Percentiles rank a stretch among this genome's conserved stretches.
These are phyloP conservation scores for Fusarium lyarnte DNA, from an alignment of 2,329 filamentous ascomycete species.

Conservation along the genomic window DNA sequence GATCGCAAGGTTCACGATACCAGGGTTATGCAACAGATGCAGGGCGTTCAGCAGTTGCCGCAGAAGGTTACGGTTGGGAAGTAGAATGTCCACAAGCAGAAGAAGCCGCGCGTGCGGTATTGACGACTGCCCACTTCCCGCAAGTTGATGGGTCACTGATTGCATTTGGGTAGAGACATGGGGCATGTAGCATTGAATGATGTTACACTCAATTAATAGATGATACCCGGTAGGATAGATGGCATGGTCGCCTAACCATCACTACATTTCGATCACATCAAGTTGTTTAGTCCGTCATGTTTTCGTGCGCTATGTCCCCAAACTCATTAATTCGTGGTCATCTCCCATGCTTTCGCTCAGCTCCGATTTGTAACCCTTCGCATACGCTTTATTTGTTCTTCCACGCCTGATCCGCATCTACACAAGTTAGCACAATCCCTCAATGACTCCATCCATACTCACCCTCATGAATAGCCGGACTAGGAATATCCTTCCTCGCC, in stretches of 20 bases:
- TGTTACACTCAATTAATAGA: not conserved
- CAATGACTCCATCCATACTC: not conserved
- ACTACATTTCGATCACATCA: not conserved
- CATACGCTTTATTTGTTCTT: not conserved
- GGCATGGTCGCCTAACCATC: not conserved
- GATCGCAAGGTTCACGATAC: slow-evolving; percentile 66
- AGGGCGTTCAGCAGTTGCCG: slow-evolving; percentile 51
- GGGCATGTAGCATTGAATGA: not conserved
- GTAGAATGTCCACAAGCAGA: slow-evolving; percentile 3
- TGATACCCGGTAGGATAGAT: slow-evolving; percentile 25
- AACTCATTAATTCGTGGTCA: rapidly evolving
- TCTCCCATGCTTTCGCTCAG: rapidly evolving
- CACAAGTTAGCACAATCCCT: not conserved
- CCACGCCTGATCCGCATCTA: slow-evolving; percentile 41
- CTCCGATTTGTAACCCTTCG: rapidly evolving
- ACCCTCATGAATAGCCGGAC: slow-evolving; percentile 55
- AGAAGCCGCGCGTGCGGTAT: not conserved
- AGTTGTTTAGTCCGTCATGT: rapidly evolving
- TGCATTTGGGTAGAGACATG: too few relatives aligned
- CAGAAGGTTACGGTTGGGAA: slow-evolving; percentile 51
- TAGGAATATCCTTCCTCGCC: slow-evolving; percentile 53
- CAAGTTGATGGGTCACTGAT: rapidly evolving
- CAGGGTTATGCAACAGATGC: slow-evolving; percentile 52
- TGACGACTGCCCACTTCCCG: not conserved
- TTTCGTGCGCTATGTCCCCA: rapidly evolving